phyloP scores from a whole-genome alignment of 192 early-diverging fungal genomes.

The Coemansia sp. region DNA sequence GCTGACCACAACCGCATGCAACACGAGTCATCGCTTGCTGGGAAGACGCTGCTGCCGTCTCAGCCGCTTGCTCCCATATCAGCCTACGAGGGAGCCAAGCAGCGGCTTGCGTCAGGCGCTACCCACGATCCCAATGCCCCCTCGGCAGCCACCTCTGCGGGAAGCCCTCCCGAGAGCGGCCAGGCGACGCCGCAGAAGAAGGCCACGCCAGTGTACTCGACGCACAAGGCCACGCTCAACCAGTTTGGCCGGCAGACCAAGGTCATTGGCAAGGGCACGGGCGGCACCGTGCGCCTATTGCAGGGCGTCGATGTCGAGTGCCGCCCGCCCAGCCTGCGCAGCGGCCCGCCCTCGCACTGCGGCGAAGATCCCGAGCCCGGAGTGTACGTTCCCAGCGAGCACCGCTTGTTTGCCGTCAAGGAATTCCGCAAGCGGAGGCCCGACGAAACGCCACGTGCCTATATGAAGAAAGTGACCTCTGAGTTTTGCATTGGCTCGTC shows the following conservation, averaged over 20 bases:
- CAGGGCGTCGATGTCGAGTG: constrained; percentile 41
- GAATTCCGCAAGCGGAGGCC: constrained; percentile 70
- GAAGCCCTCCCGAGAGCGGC: background rate
- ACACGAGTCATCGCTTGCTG: constrained; percentile 24
- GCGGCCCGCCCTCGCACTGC: constrained; percentile 44
- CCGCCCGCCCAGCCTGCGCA: constrained; percentile 47
- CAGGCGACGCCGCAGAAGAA: constrained; percentile 28
- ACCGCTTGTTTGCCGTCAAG: constrained; percentile 72
- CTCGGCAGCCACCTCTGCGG: constrained; percentile 4
- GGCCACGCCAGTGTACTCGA: constrained; percentile 39
- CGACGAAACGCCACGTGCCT: constrained; percentile 69
- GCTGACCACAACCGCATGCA: background rate
- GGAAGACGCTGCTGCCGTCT: constrained; percentile 15
- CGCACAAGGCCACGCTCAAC: constrained; percentile 50
- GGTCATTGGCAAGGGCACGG: constrained; percentile 67
- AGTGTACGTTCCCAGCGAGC: constrained; percentile 53
- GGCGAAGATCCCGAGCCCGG: constrained; percentile 24
- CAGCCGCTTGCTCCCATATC: constrained; percentile 8
- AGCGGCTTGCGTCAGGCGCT: constrained; percentile 37
- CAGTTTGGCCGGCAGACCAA: constrained; percentile 64
- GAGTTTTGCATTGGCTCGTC: constrained; percentile 82
- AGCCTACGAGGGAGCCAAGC: constrained; percentile 3
- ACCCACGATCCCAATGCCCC: constrained; percentile 21
- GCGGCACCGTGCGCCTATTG: constrained; percentile 70
- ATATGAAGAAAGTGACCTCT: constrained; percentile 78